Conservation (phyloP, 2,329 filamentous ascomycete species). For the Dothidotthia symphoricarpi region DNA sequence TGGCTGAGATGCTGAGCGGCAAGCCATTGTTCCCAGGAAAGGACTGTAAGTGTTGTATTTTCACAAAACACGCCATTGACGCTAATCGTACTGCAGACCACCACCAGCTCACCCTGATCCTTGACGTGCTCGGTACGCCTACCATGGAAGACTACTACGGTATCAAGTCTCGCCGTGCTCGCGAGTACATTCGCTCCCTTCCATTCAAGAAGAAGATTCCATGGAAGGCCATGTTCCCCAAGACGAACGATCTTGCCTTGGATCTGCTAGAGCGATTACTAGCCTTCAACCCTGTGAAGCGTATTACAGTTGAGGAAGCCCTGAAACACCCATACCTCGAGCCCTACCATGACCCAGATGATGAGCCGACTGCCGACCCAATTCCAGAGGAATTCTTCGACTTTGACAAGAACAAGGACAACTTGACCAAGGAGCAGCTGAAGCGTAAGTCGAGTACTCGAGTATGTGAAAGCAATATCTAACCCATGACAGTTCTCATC, state of each 20-base stretch:
- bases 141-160: slow-evolving; percentile 99
- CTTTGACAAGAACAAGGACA: slow-evolving; percentile 99
- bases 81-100: slow-evolving; percentile 63
- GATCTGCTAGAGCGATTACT: slow-evolving; percentile 93
- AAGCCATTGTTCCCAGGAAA: slow-evolving; percentile 98
- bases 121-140: slow-evolving; percentile 94
- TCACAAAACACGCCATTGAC: not conserved
- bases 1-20: slow-evolving; percentile 97
- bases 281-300: slow-evolving; percentile 97
- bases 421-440: slow-evolving; percentile 94
- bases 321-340: slow-evolving; percentile 97
- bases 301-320: slow-evolving; percentile 96
- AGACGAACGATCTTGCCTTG: slow-evolving; percentile 95
- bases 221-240: slow-evolving; percentile 94
- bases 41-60: slow-evolving; percentile 67
- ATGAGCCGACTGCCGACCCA: slow-evolving; percentile 92
- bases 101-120: slow-evolving; percentile 93
- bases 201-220: slow-evolving; percentile 99
- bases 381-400: slow-evolving; percentile 99
- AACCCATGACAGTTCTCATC: slow-evolving; percentile 64
- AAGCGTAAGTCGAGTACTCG: slow-evolving; percentile 65
- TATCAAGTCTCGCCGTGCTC: slow-evolving; percentile 95
- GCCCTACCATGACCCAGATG: slow-evolving; percentile 97
- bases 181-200: slow-evolving; percentile 96
- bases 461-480: slow-evolving; percentile 3